phyloP scores from a whole-genome alignment of 495 filamentous ascomycete species.

The Rusavskia elegans region DNA sequence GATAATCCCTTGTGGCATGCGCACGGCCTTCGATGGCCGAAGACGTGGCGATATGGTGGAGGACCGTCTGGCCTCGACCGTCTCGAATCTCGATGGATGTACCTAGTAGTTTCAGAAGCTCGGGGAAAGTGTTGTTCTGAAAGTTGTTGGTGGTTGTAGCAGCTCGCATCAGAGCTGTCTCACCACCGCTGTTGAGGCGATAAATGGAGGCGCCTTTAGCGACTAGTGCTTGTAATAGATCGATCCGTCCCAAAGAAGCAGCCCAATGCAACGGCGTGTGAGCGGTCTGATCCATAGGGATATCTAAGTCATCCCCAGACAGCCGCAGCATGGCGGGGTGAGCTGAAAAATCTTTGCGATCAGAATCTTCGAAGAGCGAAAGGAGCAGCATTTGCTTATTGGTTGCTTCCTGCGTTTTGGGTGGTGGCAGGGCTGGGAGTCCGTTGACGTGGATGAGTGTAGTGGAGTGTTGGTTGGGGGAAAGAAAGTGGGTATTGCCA shows the following conservation, averaged over 20 bases:
- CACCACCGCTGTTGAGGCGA: slow-evolving; percentile 72
- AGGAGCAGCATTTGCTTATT: slow-evolving; percentile 66
- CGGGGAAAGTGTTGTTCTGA: slow-evolving; percentile 65
- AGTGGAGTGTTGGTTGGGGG: slow-evolving; percentile 37
- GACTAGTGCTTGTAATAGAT: slow-evolving; percentile 64
- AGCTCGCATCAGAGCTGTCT: slow-evolving; percentile 81
- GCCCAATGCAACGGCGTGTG: slow-evolving; percentile 95
- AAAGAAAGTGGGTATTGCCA: slow-evolving; percentile 70
- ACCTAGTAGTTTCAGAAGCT: slow-evolving; percentile 72
- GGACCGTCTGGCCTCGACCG: slow-evolving; percentile 71
- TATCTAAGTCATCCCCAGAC: slow-evolving; percentile 69
- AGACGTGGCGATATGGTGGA: slow-evolving; percentile 91
- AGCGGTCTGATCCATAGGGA: slow-evolving; percentile 69
- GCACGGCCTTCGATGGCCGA: slow-evolving; percentile 83
- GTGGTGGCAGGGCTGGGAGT: slow-evolving; percentile 52
- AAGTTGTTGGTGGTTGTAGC: slow-evolving; percentile 81
- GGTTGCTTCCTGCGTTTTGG: slow-evolving; percentile 42
- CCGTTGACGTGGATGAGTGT: slow-evolving; percentile 39
- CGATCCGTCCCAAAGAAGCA: slow-evolving; percentile 78
- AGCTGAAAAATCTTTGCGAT: slow-evolving; percentile 43
- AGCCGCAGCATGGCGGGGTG: slow-evolving; percentile 54
- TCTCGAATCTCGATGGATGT: slow-evolving; percentile 85
- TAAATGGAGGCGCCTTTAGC: slow-evolving; percentile 69
- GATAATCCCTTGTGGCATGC: slow-evolving; percentile 75
- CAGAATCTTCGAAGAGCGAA: slow-evolving; percentile 69